Conservation (phyloP, 2,329 filamentous ascomycete species). For the Trichoderma hamatum region DNA sequence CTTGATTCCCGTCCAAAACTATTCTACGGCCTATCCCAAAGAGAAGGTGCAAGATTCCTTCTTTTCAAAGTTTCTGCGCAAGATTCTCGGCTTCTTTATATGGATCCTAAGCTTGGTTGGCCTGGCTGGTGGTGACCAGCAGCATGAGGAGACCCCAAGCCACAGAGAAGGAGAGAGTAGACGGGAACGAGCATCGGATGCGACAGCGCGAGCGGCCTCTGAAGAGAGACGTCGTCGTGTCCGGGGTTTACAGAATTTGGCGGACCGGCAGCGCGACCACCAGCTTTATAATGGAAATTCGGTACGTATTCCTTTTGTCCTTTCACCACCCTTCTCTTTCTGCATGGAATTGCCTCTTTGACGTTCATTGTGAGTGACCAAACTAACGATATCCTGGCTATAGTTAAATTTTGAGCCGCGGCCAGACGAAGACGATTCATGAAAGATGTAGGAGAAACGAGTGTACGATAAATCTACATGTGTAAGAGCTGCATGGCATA, state of each 20-base stretch:
- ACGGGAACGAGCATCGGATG: neutral
- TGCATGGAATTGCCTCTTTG: no score
- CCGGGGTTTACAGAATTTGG: conserved; percentile 48
- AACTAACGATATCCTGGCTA: conserved; percentile 28
- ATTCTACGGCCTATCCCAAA: conserved; percentile 46
- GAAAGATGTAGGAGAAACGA: neutral
- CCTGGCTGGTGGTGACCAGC: conserved; percentile 30
- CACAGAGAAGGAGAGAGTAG: conserved; percentile 7
- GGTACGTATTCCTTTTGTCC: conserved; percentile 51
- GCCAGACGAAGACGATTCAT: conserved; percentile 57
- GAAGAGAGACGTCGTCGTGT: conserved; percentile 34
- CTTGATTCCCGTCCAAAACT: conserved; percentile 68
- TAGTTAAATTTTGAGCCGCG: conserved; percentile 71
- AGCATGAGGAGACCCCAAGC: conserved; percentile 13
- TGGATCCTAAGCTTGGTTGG: conserved; percentile 43
- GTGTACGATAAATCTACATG: neutral
- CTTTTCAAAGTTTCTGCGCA: conserved; percentile 37
- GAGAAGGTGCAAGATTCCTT: conserved; percentile 32
- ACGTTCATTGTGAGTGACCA: neutral
- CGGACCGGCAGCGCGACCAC: conserved; percentile 58
- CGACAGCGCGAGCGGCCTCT: conserved; percentile 28
- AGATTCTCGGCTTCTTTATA: conserved; percentile 41
- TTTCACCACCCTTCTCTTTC: no score
- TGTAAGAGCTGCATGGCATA: neutral
- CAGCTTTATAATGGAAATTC: conserved; percentile 93